Evolutionary conservation across 805 yeast species (phyloP), one percentile per base, ranked within the genome.

Genomic region (Candida gorgasii): DNA sequence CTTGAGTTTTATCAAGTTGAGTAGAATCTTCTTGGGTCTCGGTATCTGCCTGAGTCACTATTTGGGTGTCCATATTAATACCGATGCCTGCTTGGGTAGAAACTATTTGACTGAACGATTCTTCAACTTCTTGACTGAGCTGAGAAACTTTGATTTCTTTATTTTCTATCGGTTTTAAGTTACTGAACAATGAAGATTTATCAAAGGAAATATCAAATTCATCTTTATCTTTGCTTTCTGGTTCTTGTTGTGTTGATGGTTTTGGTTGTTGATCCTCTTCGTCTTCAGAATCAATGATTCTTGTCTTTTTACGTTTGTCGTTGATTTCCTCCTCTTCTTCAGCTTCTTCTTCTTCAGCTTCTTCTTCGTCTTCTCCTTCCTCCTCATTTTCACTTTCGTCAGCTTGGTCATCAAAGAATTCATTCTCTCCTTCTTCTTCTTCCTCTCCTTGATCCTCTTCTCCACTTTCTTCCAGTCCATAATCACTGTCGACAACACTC

Each of bases 381-480:
- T 52, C 60, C 8, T 32, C 47, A 18, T 32, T 42, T 6, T 47
- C 59, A 6, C 49, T 49, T 13, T 54, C 64, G n/a, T 53, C 61
- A 17, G 49, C 49, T 16, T 41, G 43, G 3, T 24, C 36, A 30
- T 49, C 52, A 3, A 28, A 37, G 11, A 44, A 52, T 16, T 39
- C 49, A 12, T 40, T 41, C 13, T 42, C 49, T 4, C 50, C 53
- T 3, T 48, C 58, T 5, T n/a, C 13, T 17, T 29, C 38, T 9
- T 46, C 59, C 4, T 52, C 64, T 18, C 32, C 46, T 16, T 50
- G 55, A 9, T 30, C 44, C 31, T 46, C 46, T 13, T 50, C 55
- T 20, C 57, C 63, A 35, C 58, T 63, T 5, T 17, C 22, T 20
- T 33, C 37, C 18, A 48, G 53, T 11, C 56, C 59, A 19, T 42